Evolutionary conservation across 2,329 filamentous ascomycete species (phyloP).

Genomic region (Rugonectria rugulosa): DNA sequence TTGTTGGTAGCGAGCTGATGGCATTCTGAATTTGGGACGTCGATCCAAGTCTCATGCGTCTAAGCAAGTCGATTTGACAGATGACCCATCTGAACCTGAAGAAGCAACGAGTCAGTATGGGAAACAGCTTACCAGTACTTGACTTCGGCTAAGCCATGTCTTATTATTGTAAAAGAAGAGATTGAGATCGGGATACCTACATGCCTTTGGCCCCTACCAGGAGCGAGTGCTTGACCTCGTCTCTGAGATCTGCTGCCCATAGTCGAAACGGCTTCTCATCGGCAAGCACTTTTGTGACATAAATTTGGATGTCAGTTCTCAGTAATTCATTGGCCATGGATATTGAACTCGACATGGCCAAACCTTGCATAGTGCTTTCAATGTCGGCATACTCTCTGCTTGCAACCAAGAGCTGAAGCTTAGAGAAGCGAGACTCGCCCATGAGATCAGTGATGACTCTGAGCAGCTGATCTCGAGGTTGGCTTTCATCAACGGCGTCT

Average conservation of each 20-base stretch:
- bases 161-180: neutral
- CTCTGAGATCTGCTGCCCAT: neutral
- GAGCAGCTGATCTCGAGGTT: neutral
- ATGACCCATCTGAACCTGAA: neutral
- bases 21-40: neutral
- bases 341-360: neutral
- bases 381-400: conserved; percentile 7
- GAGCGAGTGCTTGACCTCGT: neutral
- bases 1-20: neutral
- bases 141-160: neutral
- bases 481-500: conserved; percentile 6
- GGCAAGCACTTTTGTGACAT: neutral
- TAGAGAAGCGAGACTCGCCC: neutral
- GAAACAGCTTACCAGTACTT: neutral
- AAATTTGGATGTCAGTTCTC: neutral
- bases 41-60: neutral
- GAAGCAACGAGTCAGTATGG: neutral
- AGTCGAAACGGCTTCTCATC: neutral
- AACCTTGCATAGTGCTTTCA: neutral
- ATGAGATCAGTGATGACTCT: neutral
- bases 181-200: neutral
- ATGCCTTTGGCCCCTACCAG: neutral
- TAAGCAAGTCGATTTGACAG: conserved; percentile 4
- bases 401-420: conserved; percentile 1
- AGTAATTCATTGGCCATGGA: neutral